Base-by-base conservation (phyloP, 2,329 filamentous ascomycete genomes). In the Cadophora gregata region DNA sequence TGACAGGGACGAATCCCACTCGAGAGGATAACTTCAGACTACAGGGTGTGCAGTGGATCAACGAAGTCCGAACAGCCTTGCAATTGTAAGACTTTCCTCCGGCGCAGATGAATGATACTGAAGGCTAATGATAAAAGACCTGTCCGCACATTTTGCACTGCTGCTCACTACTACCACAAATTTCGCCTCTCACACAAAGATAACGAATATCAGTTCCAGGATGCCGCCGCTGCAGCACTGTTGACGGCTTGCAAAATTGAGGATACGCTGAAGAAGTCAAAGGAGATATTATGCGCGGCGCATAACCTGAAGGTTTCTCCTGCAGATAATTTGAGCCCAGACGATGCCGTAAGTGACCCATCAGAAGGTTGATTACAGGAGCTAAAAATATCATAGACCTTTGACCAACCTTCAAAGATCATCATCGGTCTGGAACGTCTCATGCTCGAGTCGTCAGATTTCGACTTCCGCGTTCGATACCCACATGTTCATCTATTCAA, bases 241-340 rank as follows among this genome's bases (percentile, higher is more conserved):
- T 95, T 98, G 75, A 92, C 94, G 2, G 94, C 94, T 2, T 98
- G 95, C 83, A 99, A 99, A 81, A 93, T 96, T 55, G 96, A 99
- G 79, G 96, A 99, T 78, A 99, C 96, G 0, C 86, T 97, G 72
- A 99, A 99, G 81, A 98, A 98, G 82, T 97, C 93, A 3, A 89
- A 88, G 66, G 96, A 99, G 70, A 96, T 99, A 68, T 83, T 98
- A 19, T 96, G 93, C 66, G 93, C 94, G 0, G 90, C 93, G 27
- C 93, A 95, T 80, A 97, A 97, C 76, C 81, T 97, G 45, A 96
- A 93, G 61, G 70, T 75, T 48, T 63, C 71, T 74, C 72, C 90
- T 80, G 78, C 91, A 79, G 85, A 93, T 79, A 79, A 91, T 78
- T 77, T 90, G 45, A 90, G 90, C 21, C 87, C 92, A 3, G 95